Evolutionary conservation across 345 rosid species (phyloP).

Genomic region (Eucalyptus lansdowneana): DNA sequence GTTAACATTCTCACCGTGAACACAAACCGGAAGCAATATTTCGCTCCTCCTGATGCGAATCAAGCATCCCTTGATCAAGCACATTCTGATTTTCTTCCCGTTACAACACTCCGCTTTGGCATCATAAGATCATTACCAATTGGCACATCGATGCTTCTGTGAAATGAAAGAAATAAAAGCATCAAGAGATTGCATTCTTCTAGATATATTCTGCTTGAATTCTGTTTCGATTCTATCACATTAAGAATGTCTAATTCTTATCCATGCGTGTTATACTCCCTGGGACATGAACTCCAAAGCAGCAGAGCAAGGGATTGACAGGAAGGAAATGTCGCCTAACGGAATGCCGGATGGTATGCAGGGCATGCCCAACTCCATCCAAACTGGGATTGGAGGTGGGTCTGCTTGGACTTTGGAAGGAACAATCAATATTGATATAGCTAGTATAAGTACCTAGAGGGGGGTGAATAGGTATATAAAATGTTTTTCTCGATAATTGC

Average conservation of each 20-base stretch:
- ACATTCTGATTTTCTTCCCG: background rate
- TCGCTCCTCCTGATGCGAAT: background rate
- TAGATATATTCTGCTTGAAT: background rate
- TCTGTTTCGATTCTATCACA: background rate
- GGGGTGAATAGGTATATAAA: no score
- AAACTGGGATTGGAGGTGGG: background rate
- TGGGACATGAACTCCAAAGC: background rate
- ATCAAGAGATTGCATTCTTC: background rate
- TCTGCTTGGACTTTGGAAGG: background rate
- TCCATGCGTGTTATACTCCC: background rate
- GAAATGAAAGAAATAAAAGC: background rate
- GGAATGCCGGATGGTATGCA: background rate
- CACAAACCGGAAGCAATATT: background rate
- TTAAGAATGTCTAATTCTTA: background rate
- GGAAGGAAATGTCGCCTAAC: background rate
- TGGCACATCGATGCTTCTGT: background rate
- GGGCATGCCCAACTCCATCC: background rate
- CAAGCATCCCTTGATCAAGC: background rate
- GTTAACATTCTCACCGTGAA: background rate
- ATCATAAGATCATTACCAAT: background rate
- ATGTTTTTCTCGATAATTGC: no score
- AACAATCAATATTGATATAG: background rate
- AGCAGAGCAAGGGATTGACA: background rate
- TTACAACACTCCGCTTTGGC: background rate
- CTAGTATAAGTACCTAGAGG: no score